Base-by-base conservation (phyloP, 805 yeast species). In the Wickerhamomyces sydowiorum region DNA sequence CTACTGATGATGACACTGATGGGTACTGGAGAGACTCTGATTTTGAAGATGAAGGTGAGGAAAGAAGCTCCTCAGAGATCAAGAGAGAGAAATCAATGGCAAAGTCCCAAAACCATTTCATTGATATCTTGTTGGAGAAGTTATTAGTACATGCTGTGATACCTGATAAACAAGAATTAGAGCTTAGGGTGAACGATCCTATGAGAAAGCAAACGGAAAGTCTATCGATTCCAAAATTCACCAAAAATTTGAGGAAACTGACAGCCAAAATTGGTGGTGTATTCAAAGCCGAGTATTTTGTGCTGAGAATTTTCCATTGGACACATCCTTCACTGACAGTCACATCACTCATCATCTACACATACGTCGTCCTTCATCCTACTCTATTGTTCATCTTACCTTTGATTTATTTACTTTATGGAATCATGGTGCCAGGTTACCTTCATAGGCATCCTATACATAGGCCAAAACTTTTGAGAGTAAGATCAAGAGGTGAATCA, bases 301-400 rank as follows among this genome's bases (percentile, higher is more conserved):
- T 82, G 1, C 67, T 80, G 7, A 75, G 78, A 38, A 56, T 85
- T 1, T 44, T 86, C 20, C 75, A 86, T 5, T 90, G 97, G 97
- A 76, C 79, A 45, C 68, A 72, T 22, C 90, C 95, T 0, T 68
- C 85, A 0, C 73, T 78, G 46, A 89, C 96, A 0, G 48, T 89
- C 5, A 67, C 82, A 1, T 57, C 67, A 19, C 61, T 87, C 41
- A 64, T 82, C 5, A 47, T 78, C 1, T 80, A 83, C 49, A 81
- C 96, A 0, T 69, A 78, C 45, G 65, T 81, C 1, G 84, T 93
- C 52, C 60, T 82, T 28, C 75, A 84, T 64, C 96, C 96, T 0
- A 79, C 79, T 56, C 60, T 84, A 38, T 65, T 86, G 12, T 60
- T 84, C 30, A 69, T 79, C 1, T 67, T 80, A 25, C 96, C 96